Base-by-base conservation (phyloP, 2,329 filamentous ascomycete species). In the Lachnellula suecica region DNA sequence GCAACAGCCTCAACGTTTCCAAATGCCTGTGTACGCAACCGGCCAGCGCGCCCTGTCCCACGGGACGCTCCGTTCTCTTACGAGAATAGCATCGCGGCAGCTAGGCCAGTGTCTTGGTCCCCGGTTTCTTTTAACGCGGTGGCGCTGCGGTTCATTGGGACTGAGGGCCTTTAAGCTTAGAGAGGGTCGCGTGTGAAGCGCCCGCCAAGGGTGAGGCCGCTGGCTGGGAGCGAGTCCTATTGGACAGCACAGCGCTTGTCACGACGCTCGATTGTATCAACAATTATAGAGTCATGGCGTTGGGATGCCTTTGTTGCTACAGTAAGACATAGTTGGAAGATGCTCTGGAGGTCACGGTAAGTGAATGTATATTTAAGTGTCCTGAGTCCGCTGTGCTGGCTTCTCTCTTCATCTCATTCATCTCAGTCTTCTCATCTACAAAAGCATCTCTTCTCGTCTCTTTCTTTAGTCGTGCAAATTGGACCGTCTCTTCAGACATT, bases 221-320 rank as follows among this genome's bases (percentile, higher is more conserved):
- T n/a, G 42, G 45, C 20, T 20, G 43, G 43, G 54, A 25, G 47
- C 35, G 13, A 29, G 34, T 61, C 59, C 52, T 24, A 68, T 68
- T 67, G 64, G 66, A 52, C 58, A 57, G 27, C 44, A 41, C 62
- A 67, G 66, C 66, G 66, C 46, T 49, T 64, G 59, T 55, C 57
- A 63, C 53, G 22, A 66, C 64, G 57, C 35, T 48, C 53, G 43
- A 45, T 45, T 62, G 66, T 66, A 61, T 66, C 66, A 66, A 59
- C 51, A 62, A 65, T 63, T 60, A 62, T 66, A 66, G 63, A 66
- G 56, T 63, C 59, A 59, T 49, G 41, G 34, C 22, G 31, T 31
- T 37, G 37, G 27, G 15, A 13, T 47, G 48, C 53, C 34, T 54
- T 56, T 54, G 42, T 40, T 56, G 50, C n/a, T 52, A 31, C 34